Evolutionary conservation across 768 basidiomycete genomes (phyloP), one percentile per base, ranked within the genome.

Genomic region (Saitozyma sp.): DNA sequence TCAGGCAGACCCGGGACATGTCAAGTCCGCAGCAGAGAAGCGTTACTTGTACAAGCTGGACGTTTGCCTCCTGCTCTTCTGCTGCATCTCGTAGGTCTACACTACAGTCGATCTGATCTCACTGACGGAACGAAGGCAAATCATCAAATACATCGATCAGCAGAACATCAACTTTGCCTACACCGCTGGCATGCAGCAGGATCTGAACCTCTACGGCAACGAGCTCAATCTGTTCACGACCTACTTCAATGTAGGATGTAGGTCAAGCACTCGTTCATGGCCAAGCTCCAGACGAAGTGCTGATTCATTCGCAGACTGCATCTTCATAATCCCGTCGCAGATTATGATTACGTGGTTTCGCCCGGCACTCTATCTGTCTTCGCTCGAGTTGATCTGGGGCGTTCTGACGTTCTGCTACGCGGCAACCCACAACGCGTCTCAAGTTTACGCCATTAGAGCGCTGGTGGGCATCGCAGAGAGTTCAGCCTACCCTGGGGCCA

Each of bases 171-270:
- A 59, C 19, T 58, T 58, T 42, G 64, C 64, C 37, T 71, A 71
- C 61, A 70, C 73, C 50, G 61, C 62, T 52, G 75, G 76, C 0
- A 78, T 78, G 76, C 69, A 71, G 41, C 74, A 78, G 39, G 66
- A 75, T 50, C 64, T 75, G 19, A 54, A 59, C 13, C 63, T 75
- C 8, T 59, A 61, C 43, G 72, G 74, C 9, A 75, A 78, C 57
- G 74, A 78, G 48, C 62, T 68, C 53, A 78, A 78, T 62, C 75
- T 59, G 63, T 73, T 73, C 58, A 70, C 71, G 10, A 68, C 67
- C 29, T 29, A 29, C 48, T 67, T 69, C 46, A 66, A 66, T 51
- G 61, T 73, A 43, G 62, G 61, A 17, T 69, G 29, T 29, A 54
- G 10, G 59, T 55, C 1, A 53, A 53, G 6, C 53, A 55, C 53